Evolutionary conservation across 768 basidiomycete species (phyloP).

Genomic region (Suillus cothurnatus): DNA sequence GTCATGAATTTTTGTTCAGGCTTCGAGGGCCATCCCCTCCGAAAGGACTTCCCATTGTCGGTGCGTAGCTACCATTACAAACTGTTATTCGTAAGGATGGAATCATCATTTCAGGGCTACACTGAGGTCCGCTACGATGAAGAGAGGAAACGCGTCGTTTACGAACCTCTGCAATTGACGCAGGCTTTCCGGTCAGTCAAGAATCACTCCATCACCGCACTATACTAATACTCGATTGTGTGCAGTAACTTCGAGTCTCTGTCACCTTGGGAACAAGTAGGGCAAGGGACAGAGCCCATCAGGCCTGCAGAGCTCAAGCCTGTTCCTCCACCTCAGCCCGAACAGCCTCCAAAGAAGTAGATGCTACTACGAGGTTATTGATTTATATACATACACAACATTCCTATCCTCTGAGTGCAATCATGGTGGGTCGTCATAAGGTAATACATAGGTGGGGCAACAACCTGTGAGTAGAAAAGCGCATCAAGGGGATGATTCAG

Average conservation of each 20-base stretch:
- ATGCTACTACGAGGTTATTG: conserved; percentile 13
- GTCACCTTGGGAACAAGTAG: conserved; percentile 96
- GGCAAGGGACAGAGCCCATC: conserved; percentile 56
- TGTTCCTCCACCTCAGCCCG: conserved; percentile 71
- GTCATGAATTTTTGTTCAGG: conserved; percentile 43
- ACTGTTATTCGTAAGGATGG: background rate
- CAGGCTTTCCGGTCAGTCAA: conserved; percentile 89
- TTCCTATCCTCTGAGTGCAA: conserved; percentile 6
- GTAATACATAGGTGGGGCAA: background rate
- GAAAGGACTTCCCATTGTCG: conserved; percentile 98
- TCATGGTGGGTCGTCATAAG: background rate
- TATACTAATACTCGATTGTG: conserved; percentile 3
- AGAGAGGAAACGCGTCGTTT: conserved; percentile 95
- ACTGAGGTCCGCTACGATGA: conserved; percentile 98
- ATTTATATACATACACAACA: conserved; percentile 6
- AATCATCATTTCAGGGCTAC: conserved; percentile 70
- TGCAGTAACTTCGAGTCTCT: conserved; percentile 89
- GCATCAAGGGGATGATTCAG: conserved; percentile 6
- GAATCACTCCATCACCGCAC: background rate
- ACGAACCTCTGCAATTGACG: conserved; percentile 95
- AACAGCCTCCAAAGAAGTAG: conserved; percentile 81
- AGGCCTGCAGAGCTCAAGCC: conserved; percentile 77
- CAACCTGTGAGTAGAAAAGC: background rate
- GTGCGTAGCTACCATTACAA: conserved; percentile 44
- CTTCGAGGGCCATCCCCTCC: conserved; percentile 95